Conservation (phyloP, 352 stramenopile species). For the Thalassiosira livingstoniorum region DNA sequence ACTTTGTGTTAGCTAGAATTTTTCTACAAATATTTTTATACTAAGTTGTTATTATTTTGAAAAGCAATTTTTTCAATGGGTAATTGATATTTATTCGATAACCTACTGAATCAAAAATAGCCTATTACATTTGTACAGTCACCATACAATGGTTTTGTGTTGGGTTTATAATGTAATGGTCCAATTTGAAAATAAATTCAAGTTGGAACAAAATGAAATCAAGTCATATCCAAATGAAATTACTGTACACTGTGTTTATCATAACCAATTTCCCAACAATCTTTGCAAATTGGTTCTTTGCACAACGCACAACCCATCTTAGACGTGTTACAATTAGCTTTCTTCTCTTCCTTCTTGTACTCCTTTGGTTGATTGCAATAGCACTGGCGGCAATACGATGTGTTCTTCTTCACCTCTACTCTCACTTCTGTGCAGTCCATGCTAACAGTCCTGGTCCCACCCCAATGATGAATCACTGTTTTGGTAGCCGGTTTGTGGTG, state of each 20-base stretch:
- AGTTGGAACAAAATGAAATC: too few relatives aligned
- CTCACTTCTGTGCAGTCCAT: background rate
- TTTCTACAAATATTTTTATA: too few relatives aligned
- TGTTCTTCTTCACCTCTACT: background rate
- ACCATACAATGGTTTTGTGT: too few relatives aligned
- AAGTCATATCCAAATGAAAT: too few relatives aligned
- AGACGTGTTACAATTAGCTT: constrained; percentile 1
- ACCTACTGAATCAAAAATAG: too few relatives aligned
- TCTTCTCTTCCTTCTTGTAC: background rate
- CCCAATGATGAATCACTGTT: background rate
- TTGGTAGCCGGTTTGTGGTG: background rate
- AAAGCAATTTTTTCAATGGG: too few relatives aligned
- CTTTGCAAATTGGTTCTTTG: constrained; percentile 5
- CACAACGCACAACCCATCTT: constrained; percentile 6
- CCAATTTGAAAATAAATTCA: too few relatives aligned
- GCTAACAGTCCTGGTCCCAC: background rate
- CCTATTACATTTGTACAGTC: too few relatives aligned
- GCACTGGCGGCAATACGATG: background rate
- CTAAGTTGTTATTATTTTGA: too few relatives aligned
- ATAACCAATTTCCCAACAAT: constrained; percentile 9
- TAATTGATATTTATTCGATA: too few relatives aligned
- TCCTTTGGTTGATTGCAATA: background rate
- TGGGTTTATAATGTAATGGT: too few relatives aligned
- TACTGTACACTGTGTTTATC: constrained; percentile 10
- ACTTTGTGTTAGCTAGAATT: too few relatives aligned